Base-by-base conservation (phyloP, 2,329 filamentous ascomycete species). In the Sclerotinia borealis region DNA sequence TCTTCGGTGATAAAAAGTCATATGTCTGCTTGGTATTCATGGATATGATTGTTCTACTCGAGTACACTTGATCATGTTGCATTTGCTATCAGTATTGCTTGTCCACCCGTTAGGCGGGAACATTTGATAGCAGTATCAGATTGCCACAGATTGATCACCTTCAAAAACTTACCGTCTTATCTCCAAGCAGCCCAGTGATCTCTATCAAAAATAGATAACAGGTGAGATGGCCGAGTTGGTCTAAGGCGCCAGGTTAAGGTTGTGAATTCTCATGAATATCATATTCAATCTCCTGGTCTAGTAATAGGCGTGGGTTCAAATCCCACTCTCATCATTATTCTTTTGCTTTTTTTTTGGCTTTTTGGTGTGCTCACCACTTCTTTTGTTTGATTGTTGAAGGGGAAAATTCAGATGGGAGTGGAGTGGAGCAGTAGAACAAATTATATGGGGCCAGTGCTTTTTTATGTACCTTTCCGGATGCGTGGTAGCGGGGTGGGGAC, bases 201-300 rank as follows among this genome's bases (percentile, higher is more conserved):
- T 8, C 1, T 9, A 45, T 34, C 19, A 41, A 56, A 56, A 17
- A 7, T 34, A 48, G 7, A n/a, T 8, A 34, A 3, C 19, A 25
- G 52, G 54, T 56, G 54, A 56, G 54, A 56, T 56, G 39, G 39
- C 54, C 37, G 52, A 56, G 52, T 56, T 43, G 52, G 52, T 56
- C 52, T 43, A 56, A 56, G 52, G 52, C 52, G 52, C 52, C 52
- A 56, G 52, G 52, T 56, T 56, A 56, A 56, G 52, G 52, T 56
- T 34, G 15, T 22, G 31, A 8, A 27, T 45, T 56, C 45, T 45
- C 27, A 56, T 0, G n/a, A 22, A 7, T 27, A 25, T 56, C 45
- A 1, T 45, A n/a, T 0, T 25, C 13, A 34, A 45, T 45, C 54
- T 56, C 54, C 54, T 56, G 54, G 54, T 56, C 54, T 56, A 25